Evolutionary conservation across 768 basidiomycete genomes (phyloP).

Genomic region (Hebeloma cylindrosporum): DNA sequence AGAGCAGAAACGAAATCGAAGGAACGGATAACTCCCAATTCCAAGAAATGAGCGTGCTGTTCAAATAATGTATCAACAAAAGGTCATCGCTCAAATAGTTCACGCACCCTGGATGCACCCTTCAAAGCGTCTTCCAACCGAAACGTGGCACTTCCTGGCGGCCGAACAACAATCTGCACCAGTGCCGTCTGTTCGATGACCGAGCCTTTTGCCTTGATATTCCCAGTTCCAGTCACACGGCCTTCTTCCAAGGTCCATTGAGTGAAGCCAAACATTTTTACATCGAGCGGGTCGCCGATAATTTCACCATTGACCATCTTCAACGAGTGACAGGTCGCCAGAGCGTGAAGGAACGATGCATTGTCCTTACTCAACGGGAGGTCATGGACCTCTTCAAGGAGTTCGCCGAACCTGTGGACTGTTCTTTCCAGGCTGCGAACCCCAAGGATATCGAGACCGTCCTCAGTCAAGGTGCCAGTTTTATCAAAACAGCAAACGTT

Average conservation of each 20-base stretch:
- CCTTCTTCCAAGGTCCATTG: conserved; percentile 97
- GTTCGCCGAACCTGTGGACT: conserved; percentile 82
- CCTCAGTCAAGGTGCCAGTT: conserved; percentile 97
- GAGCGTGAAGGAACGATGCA: conserved; percentile 85
- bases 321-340: conserved; percentile 95
- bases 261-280: conserved; percentile 98
- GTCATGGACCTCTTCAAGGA: conserved; percentile 84
- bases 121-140: conserved; percentile 91
- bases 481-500: conserved; percentile 99
- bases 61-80: background rate
- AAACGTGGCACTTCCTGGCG: conserved; percentile 91
- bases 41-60: conserved; percentile 95
- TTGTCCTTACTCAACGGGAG: conserved; percentile 72
- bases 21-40: conserved; percentile 92
- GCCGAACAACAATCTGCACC: conserved; percentile 95
- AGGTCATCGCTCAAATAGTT: background rate
- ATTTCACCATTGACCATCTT: conserved; percentile 84
- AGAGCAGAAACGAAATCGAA: conserved; percentile 96
- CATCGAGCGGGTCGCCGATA: conserved; percentile 95
- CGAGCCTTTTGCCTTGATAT: conserved; percentile 63
- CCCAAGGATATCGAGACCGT: conserved; percentile 95
- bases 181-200: conserved; percentile 78
- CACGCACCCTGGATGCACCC: conserved; percentile 69
- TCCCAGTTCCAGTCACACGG: conserved; percentile 62
- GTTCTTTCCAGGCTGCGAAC: conserved; percentile 82